Evolutionary conservation across 805 yeast species (phyloP).

Genomic region (Pichia membranifaciens): DNA sequence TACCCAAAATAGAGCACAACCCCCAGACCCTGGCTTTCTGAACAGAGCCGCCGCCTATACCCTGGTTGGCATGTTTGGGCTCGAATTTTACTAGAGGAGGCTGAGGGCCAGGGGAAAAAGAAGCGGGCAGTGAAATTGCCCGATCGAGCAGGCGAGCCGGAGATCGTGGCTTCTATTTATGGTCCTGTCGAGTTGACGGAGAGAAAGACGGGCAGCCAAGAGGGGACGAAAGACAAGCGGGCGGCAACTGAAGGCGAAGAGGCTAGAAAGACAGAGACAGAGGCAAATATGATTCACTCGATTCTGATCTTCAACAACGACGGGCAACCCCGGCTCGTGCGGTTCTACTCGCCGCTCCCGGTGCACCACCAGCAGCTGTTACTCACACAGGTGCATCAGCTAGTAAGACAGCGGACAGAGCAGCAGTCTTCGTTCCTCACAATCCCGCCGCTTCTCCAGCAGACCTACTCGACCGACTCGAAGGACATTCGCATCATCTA

Average conservation of each 20-base stretch:
- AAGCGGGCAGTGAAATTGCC: not conserved
- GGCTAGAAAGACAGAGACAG: conserved; percentile 30
- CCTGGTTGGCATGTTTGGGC: too few species aligned
- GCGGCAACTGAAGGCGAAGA: too few species aligned
- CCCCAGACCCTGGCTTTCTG: too few species aligned
- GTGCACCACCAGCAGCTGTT: conserved; percentile 74
- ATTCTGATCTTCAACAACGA: conserved; percentile 59
- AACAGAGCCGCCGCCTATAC: too few species aligned
- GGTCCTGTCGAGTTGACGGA: too few species aligned
- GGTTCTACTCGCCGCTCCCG: conserved; percentile 90
- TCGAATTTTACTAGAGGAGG: too few species aligned
- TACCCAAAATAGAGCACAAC: too few species aligned
- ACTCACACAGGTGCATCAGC: conserved; percentile 73
- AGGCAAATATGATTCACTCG: conserved; percentile 36
- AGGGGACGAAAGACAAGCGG: too few species aligned
- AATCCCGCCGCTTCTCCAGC: conserved; percentile 63
- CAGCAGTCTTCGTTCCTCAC: conserved; percentile 84
- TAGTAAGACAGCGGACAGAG: conserved; percentile 64
- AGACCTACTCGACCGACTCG: conserved; percentile 36
- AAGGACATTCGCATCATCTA: conserved; percentile 85
- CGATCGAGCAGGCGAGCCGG: not conserved
- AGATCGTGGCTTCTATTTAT: too few species aligned
- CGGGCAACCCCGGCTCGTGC: conserved; percentile 82
- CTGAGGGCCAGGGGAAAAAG: not conserved
- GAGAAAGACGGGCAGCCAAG: too few species aligned